phyloP scores from a whole-genome alignment of 371 early-diverging fungal genomes.

The Mucor indicus region DNA sequence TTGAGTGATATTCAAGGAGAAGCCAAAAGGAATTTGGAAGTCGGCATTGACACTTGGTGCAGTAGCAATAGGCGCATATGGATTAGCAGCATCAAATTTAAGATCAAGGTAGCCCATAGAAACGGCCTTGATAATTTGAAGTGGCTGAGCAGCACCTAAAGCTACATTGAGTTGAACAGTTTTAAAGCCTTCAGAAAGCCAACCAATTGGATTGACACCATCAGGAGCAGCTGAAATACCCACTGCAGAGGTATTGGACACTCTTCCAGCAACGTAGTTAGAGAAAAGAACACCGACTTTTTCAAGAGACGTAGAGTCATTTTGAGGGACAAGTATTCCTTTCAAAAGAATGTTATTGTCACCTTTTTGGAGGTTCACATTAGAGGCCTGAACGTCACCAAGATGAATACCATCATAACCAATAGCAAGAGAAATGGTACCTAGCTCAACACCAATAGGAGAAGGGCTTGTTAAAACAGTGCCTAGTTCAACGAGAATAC shows the following conservation, averaged over 20 bases:
- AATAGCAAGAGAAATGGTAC: conserved; percentile 56
- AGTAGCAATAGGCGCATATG: conserved; percentile 48
- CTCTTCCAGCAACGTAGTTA: conserved; percentile 48
- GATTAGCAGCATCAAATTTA: conserved; percentile 38
- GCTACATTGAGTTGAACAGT: conserved; percentile 50
- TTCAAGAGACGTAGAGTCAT: conserved; percentile 37
- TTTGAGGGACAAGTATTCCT: conserved; percentile 50
- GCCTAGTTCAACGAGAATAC: conserved; percentile 54
- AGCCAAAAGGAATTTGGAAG: conserved; percentile 56
- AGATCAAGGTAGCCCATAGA: conserved; percentile 54
- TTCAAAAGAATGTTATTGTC: conserved; percentile 50
- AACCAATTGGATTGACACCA: conserved; percentile 51
- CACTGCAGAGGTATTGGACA: conserved; percentile 47
- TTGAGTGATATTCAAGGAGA: conserved; percentile 49
- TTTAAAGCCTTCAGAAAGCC: conserved; percentile 59
- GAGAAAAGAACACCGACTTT: conserved; percentile 54
- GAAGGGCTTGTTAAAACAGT: conserved; percentile 57
- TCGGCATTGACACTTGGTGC: conserved; percentile 51
- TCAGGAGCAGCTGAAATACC: conserved; percentile 62
- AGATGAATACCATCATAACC: conserved; percentile 47
- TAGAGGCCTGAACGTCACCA: conserved; percentile 47
- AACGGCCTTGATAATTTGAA: conserved; percentile 53
- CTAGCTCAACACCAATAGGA: conserved; percentile 58
- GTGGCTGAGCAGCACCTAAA: conserved; percentile 34
- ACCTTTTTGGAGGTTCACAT: conserved; percentile 43